These are phyloP conservation scores for Beauveria caledonica DNA, from an alignment of 2,329 filamentous ascomycete genomes.

Conservation along the genomic window DNA sequence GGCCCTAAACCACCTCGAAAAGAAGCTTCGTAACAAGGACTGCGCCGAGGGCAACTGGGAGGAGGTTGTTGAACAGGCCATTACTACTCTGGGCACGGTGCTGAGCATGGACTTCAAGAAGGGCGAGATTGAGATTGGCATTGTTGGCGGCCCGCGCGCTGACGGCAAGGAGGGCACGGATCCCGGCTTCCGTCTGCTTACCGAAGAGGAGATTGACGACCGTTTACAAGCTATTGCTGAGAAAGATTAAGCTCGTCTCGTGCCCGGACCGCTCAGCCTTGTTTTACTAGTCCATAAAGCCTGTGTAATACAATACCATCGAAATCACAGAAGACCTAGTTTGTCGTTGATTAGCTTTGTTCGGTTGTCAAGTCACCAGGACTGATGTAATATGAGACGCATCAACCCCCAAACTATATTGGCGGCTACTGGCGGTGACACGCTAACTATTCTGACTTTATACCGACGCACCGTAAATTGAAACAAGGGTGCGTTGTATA, in stretches of 20 bases:
- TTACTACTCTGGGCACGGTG: slow-evolving; percentile 89
- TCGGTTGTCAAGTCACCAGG: too few relatives aligned
- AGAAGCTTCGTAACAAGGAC: slow-evolving; percentile 99
- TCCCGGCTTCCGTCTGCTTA: slow-evolving; percentile 75
- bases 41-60: slow-evolving; percentile 87
- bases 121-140: slow-evolving; percentile 94
- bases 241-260: slow-evolving; percentile 67
- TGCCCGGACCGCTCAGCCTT: not conserved
- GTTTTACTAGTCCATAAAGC: slow-evolving; percentile 5
- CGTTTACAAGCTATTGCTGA: slow-evolving; percentile 95
- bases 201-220: slow-evolving; percentile 97
- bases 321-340: not conserved
- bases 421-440: not conserved
- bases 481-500: not conserved
- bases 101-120: slow-evolving; percentile 99
- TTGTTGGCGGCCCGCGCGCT: slow-evolving; percentile 78
- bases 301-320: slow-evolving; percentile 7
- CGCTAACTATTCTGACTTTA: too few relatives aligned
- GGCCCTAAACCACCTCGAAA: slow-evolving; percentile 95
- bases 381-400: too few relatives aligned
- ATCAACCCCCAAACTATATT: not conserved
- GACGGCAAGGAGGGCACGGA: slow-evolving; percentile 80
- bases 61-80: slow-evolving; percentile 94
- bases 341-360: too few relatives aligned
- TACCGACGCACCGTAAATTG: too few relatives aligned